Evolutionary conservation across 73 alveolate genomes (phyloP).

Genomic region (Tetrahymena malaccensis): DNA sequence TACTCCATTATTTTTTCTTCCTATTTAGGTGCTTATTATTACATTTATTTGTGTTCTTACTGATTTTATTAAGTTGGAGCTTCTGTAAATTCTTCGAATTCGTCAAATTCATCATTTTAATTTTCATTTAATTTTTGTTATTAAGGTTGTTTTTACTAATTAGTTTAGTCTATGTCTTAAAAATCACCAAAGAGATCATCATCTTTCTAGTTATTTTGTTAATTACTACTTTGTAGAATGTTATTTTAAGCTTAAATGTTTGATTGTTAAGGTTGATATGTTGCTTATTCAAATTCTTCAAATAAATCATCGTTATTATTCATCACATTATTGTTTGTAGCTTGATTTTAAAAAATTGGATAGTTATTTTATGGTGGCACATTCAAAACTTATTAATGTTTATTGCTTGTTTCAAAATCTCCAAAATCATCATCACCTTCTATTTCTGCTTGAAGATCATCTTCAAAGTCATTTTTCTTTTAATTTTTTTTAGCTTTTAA

Average conservation of each 20-base stretch:
- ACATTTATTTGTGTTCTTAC: background rate
- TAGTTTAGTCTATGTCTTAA: background rate
- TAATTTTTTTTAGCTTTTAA: background rate
- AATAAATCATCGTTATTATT: background rate
- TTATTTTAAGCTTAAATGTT: background rate
- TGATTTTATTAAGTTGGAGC: background rate
- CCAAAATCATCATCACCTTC: background rate
- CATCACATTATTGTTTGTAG: background rate
- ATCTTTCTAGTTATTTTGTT: background rate
- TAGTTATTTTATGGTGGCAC: background rate
- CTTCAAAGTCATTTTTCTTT: background rate
- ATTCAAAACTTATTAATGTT: background rate
- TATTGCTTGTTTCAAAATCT: background rate
- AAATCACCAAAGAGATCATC: background rate
- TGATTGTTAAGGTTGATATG: background rate
- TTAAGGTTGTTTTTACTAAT: background rate
- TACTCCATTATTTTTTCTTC: background rate
- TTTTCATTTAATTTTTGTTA: background rate
- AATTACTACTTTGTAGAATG: background rate
- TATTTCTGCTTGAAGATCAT: background rate
- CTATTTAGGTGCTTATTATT: background rate
- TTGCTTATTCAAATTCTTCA: background rate
- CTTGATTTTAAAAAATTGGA: background rate
- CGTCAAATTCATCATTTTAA: background rate
- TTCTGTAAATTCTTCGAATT: background rate